Evolutionary conservation across 108 stramenopile genomes (phyloP).

Genomic region (Thalassiosira profunda): DNA sequence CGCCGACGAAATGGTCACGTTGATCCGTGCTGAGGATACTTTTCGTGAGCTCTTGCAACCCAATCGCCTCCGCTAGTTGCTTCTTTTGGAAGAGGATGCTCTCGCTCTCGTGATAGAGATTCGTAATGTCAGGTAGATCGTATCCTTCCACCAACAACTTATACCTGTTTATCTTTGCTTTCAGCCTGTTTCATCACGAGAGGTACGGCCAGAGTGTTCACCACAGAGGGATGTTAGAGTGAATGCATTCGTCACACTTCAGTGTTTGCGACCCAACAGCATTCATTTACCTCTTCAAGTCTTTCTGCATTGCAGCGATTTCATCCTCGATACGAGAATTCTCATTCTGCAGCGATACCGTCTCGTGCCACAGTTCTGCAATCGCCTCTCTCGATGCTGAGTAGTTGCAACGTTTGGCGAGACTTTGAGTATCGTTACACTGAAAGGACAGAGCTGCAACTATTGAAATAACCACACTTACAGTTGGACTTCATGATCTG

Average conservation of each 20-base stretch:
- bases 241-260: not conserved
- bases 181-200: conserved; percentile 17
- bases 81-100: conserved; percentile 15
- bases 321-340: conserved; percentile 21
- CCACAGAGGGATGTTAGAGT: not conserved
- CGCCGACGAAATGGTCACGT: conserved; percentile 32
- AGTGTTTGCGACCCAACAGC: no score
- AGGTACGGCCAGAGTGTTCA: not conserved
- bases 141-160: conserved; percentile 14
- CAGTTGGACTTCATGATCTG: not conserved
- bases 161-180: conserved; percentile 6
- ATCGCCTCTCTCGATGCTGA: conserved; percentile 19
- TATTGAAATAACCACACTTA: not conserved
- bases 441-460: not conserved
- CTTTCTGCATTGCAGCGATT: conserved; percentile 13
- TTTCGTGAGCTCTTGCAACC: conserved; percentile 17
- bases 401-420: conserved; percentile 14
- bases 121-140: conserved; percentile 6
- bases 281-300: conserved; percentile 18
- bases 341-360: conserved; percentile 6
- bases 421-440: no score
- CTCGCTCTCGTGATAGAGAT: conserved; percentile 19
- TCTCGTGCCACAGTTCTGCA: conserved; percentile 8
- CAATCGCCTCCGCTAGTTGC: conserved; percentile 34
- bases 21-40: conserved; percentile 10